A percentile compares a stretch with the other conserved stretches of the same genome.
phyloP scores from a whole-genome alignment of 177 flowering plant genomes.

The Vitis hybrid region DNA sequence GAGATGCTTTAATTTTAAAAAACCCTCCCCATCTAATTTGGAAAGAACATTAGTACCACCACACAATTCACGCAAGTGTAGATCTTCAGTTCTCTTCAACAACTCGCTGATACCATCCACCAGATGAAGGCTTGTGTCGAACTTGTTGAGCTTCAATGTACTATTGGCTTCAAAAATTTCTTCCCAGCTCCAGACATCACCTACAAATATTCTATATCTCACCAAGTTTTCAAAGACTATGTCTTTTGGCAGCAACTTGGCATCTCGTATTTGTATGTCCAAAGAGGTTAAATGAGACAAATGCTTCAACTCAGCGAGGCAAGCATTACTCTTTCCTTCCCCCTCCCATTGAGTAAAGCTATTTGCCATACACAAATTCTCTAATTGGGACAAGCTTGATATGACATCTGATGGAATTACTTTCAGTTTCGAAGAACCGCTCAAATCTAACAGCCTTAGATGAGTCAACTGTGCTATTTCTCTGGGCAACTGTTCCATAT shows the following conservation, averaged over 20 bases:
- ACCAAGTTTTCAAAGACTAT: too few relatives aligned
- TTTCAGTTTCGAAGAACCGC: accelerated
- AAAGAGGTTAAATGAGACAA: background rate
- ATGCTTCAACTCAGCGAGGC: background rate
- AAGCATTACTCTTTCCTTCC: background rate
- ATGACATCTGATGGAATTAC: background rate
- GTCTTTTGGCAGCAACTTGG: too few relatives aligned
- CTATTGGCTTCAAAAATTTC: background rate
- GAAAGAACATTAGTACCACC: background rate
- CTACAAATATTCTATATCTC: background rate
- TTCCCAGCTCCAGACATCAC: background rate
- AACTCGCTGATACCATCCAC: too few relatives aligned
- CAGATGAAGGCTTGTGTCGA: too few relatives aligned
- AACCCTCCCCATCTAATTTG: background rate
- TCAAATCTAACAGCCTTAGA: background rate
- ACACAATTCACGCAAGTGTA: too few relatives aligned
- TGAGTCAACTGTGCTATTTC: background rate
- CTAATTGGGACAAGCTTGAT: background rate
- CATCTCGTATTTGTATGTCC: background rate
- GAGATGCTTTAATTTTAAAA: background rate
- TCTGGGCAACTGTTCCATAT: background rate
- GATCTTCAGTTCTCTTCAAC: too few relatives aligned
- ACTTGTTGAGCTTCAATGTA: background rate
- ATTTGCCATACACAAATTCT: background rate
- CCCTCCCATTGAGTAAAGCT: background rate